A percentile compares a stretch with the other conserved stretches of the same genome.
Conservation (phyloP, 805 yeast species). For the Saccharomyces cerevisiae region DNA sequence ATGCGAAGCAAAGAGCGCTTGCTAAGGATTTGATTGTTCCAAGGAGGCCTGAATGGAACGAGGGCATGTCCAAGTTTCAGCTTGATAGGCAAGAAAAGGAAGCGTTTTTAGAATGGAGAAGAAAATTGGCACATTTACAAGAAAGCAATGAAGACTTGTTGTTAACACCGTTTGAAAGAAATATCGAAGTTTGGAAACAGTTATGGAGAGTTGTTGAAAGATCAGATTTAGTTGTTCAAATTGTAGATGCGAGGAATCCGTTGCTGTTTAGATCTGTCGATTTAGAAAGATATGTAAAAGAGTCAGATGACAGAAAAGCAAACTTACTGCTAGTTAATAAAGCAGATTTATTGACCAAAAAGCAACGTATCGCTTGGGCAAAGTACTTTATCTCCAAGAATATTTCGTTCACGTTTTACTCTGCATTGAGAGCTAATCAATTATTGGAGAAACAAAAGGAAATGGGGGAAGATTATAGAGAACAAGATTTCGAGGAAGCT, state of each 20-base stretch:
- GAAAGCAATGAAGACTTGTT: conserved; percentile 71
- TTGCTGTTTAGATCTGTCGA: conserved; percentile 81
- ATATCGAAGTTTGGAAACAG: conserved; percentile 96
- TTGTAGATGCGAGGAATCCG: conserved; percentile 96
- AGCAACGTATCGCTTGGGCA: conserved; percentile 84
- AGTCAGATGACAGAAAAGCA: conserved; percentile 63
- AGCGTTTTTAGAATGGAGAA: conserved; percentile 90
- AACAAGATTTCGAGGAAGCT: conserved; percentile 27
- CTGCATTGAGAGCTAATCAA: conserved; percentile 80
- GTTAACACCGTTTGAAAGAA: conserved; percentile 94
- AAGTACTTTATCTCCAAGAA: conserved; percentile 57
- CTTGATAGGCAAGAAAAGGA: conserved; percentile 82
- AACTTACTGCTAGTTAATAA: conserved; percentile 84
- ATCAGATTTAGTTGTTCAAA: conserved; percentile 88
- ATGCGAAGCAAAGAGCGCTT: conserved; percentile 56
- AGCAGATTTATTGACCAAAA: conserved; percentile 74
- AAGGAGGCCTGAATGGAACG: conserved; percentile 83
- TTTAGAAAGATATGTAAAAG: conserved; percentile 74
- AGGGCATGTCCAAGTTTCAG: conserved; percentile 60
- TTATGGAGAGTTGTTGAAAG: conserved; percentile 96
- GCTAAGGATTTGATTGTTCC: conserved; percentile 78
- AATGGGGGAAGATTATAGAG: conserved; percentile 24
- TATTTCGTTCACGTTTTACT: conserved; percentile 85
- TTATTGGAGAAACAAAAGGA: conserved; percentile 55
- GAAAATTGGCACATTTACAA: conserved; percentile 76